Evolutionary conservation across 108 stramenopile genomes (phyloP).

Genomic region (Fragilariopsis cylindrus): DNA sequence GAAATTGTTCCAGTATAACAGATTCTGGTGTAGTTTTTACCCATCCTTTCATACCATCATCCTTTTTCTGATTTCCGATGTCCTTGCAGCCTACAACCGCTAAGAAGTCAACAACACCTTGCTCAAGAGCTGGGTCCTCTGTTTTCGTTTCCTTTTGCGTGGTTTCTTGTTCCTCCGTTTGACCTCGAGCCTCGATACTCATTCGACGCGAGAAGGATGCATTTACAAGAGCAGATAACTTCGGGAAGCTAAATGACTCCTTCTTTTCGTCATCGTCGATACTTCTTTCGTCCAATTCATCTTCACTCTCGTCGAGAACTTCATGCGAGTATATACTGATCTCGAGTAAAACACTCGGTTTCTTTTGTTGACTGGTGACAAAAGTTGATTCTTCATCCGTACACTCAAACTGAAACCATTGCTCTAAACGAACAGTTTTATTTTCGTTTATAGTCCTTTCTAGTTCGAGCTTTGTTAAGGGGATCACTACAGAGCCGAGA

Average conservation of each 20-base stretch:
- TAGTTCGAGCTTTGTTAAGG: conserved; percentile 60
- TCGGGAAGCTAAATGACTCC: conserved; percentile 1
- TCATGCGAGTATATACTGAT: conserved; percentile 57
- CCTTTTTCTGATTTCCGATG: conserved; percentile 72
- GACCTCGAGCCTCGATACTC: conserved; percentile 22
- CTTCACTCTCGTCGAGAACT: conserved; percentile 64
- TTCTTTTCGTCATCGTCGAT: conserved; percentile 16
- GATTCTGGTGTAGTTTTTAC: conserved; percentile 79
- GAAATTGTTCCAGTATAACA: conserved; percentile 77
- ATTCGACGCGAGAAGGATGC: conserved; percentile 37
- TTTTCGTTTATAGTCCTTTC: conserved; percentile 40
- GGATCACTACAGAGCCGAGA: conserved; percentile 66
- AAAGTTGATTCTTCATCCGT: conserved; percentile 9
- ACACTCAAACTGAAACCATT: conserved; percentile 65
- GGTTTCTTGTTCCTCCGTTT: conserved; percentile 19
- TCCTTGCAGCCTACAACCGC: conserved; percentile 76
- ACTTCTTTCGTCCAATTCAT: conserved; percentile 48
- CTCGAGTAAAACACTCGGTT: conserved; percentile 79
- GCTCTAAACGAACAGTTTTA: conserved; percentile 55
- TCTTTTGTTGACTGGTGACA: conserved; percentile 38
- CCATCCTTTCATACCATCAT: conserved; percentile 81
- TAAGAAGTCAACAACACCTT: conserved; percentile 80
- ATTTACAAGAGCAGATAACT: conserved; percentile 4
- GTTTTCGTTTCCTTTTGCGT: conserved; percentile 34
- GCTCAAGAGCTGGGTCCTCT: conserved; percentile 69